These are phyloP conservation scores for Conticribra guillardii DNA, from an alignment of 108 stramenopile species.

Conservation along the genomic window DNA sequence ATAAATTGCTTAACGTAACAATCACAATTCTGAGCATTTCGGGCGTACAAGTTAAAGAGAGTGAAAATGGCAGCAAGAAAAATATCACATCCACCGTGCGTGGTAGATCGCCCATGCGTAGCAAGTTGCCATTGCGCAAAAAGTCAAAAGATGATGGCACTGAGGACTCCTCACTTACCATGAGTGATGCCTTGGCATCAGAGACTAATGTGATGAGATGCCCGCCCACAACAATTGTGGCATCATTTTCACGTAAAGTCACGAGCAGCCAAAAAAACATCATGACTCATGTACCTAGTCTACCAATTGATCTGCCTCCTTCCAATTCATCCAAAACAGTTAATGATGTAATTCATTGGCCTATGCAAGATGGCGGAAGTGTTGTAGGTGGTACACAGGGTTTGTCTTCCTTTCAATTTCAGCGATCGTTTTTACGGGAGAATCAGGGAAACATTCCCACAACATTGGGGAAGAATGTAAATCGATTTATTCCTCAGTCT, in stretches of 20 bases:
- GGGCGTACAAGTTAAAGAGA: conserved; percentile 20
- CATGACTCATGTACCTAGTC: conserved; percentile 17
- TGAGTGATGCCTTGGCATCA: background rate
- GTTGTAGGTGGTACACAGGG: background rate
- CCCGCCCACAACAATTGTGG: conserved; percentile 7
- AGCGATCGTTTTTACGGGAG: conserved; percentile 10
- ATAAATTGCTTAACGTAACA: conserved; percentile 15
- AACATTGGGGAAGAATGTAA: background rate
- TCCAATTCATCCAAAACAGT: background rate
- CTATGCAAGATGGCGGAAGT: conserved; percentile 2
- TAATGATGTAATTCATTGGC: conserved; percentile 20
- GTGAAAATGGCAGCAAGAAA: background rate
- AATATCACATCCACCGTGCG: background rate
- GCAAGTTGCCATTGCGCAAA: background rate
- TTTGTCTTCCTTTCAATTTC: conserved; percentile 21
- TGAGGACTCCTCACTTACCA: background rate
- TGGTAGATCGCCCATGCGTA: background rate
- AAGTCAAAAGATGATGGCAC: background rate
- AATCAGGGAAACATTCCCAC: background rate
- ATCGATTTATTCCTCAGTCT: conserved; percentile 14
- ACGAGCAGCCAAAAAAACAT: background rate
- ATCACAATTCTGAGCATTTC: conserved; percentile 21
- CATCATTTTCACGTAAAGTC: background rate
- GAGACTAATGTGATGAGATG: background rate
- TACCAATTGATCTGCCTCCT: conserved; percentile 22